A percentile compares a stretch with the other conserved stretches of the same genome.
Conservation (phyloP, 1,284 basidiomycete species). For the Wallemia mellicola region DNA sequence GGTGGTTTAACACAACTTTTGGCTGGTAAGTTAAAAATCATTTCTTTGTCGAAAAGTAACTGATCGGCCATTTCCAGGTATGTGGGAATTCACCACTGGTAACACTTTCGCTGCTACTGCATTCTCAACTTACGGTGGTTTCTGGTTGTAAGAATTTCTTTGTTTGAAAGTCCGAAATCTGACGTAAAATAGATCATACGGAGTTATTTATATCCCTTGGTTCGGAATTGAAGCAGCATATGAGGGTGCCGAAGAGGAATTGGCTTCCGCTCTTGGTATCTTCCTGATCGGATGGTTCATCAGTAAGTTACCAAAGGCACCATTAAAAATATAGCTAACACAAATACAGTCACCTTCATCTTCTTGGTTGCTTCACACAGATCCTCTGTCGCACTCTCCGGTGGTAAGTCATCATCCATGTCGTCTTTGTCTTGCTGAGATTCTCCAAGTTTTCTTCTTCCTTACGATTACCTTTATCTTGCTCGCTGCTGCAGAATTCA, state of each 20-base stretch:
- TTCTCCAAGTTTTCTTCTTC: slow-evolving; percentile 18
- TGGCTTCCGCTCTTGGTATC: slow-evolving; percentile 1
- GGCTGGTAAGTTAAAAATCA: slow-evolving; percentile 22
- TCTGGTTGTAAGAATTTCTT: slow-evolving; percentile 11
- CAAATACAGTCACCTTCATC: slow-evolving; percentile 4
- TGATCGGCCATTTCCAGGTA: slow-evolving; percentile 7
- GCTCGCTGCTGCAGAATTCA: slow-evolving; percentile 1
- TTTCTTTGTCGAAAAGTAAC: no score
- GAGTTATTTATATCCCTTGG: slow-evolving; percentile 10
- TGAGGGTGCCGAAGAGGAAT: slow-evolving; percentile 3
- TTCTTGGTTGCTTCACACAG: slow-evolving; percentile 12
- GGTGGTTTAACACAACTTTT: slow-evolving; percentile 19
- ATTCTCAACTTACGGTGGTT: slow-evolving; percentile 11
- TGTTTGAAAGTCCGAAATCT: not conserved
- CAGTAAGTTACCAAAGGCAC: no score
- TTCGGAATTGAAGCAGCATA: slow-evolving; percentile 10
- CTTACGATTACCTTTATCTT: slow-evolving; percentile 17
- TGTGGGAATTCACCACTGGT: slow-evolving; percentile 7
- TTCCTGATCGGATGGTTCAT: slow-evolving; percentile 9
- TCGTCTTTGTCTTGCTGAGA: no score
- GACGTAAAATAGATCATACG: not conserved
- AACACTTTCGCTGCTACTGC: slow-evolving; percentile 23
- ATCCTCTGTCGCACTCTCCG: slow-evolving; percentile 12
- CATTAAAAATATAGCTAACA: no score
- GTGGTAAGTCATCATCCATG: no score